phyloP scores from a whole-genome alignment of 345 rosid species.

The Gossypium stocksii region DNA sequence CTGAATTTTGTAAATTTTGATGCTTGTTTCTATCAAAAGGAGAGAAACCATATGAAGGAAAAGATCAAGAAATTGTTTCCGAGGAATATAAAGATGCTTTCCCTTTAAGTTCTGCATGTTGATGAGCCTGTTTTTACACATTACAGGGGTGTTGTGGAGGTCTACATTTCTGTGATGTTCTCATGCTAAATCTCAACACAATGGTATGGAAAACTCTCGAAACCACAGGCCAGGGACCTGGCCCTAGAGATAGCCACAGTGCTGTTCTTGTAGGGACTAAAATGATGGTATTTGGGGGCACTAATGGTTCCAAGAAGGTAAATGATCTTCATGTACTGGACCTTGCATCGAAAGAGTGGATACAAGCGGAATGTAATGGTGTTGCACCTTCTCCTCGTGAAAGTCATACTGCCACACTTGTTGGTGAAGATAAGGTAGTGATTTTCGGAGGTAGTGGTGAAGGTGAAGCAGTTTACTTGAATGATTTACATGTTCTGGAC shows the following conservation, averaged over 20 bases:
- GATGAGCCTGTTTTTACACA: not conserved
- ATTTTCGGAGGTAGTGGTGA: constrained; percentile 81
- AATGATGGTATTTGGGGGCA: constrained; percentile 75
- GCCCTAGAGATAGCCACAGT: constrained; percentile 77
- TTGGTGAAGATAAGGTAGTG: constrained; percentile 42
- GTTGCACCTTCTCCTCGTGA: constrained; percentile 60
- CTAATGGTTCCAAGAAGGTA: constrained; percentile 65
- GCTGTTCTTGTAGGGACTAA: constrained; percentile 49
- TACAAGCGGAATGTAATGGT: constrained; percentile 40
- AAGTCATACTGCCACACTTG: constrained; percentile 65
- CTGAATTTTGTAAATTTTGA: not conserved
- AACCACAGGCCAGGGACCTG: constrained; percentile 63
- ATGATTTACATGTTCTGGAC: constrained; percentile 61
- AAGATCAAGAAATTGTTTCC: not conserved
- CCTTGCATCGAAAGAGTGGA: constrained; percentile 54
- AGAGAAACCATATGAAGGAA: not conserved
- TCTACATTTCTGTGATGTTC: constrained; percentile 63
- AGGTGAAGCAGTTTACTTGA: constrained; percentile 70
- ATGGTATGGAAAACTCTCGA: constrained; percentile 51
- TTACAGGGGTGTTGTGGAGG: constrained; percentile 78
- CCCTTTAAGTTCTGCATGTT: not conserved
- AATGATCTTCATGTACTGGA: constrained; percentile 67
- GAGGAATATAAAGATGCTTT: not conserved
- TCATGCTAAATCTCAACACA: constrained; percentile 41
- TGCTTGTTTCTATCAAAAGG: not conserved